These are phyloP conservation scores for Aspergillus alliaceus DNA, from an alignment of 2,329 filamentous ascomycete genomes.

Conservation along the genomic window DNA sequence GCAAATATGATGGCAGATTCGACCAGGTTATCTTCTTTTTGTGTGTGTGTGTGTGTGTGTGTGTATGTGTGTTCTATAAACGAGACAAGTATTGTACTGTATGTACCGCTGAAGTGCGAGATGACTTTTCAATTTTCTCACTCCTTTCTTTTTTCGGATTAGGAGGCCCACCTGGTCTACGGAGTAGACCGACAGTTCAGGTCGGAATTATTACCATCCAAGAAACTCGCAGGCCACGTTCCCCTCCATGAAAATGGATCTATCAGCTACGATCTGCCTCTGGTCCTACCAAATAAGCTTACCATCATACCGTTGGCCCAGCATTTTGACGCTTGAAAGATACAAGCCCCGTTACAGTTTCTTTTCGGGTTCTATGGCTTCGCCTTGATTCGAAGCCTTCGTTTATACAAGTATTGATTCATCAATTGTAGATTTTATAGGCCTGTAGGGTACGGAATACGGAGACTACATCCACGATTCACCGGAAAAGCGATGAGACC, in stretches of 20 bases:
- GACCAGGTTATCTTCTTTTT: no score
- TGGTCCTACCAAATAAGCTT: conserved; percentile 10
- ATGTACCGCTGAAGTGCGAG: no score
- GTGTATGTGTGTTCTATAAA: no score
- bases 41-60: no score
- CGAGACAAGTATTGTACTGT: no score
- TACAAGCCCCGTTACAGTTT: neutral
- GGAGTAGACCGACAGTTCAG: conserved; percentile 6
- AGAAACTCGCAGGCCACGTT: conserved; percentile 21
- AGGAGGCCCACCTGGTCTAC: neutral
- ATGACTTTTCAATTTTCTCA: no score
- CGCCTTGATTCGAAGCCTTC: neutral
- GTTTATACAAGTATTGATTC: neutral
- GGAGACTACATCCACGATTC: no score
- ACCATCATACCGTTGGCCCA: conserved; percentile 8
- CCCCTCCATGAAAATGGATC: conserved; percentile 10
- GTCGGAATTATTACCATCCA: conserved; percentile 10
- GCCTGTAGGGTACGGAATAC: no score
- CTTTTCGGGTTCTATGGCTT: neutral
- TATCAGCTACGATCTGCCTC: conserved; percentile 10
- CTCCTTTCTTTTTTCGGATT: neutral
- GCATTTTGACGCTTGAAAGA: conserved; percentile 10
- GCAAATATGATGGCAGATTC: no score
- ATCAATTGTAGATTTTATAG: no score
- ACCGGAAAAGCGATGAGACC: neutral